Base-by-base conservation (phyloP, 208 protist genomes). In the Acanthamoeba triangularis region DNA sequence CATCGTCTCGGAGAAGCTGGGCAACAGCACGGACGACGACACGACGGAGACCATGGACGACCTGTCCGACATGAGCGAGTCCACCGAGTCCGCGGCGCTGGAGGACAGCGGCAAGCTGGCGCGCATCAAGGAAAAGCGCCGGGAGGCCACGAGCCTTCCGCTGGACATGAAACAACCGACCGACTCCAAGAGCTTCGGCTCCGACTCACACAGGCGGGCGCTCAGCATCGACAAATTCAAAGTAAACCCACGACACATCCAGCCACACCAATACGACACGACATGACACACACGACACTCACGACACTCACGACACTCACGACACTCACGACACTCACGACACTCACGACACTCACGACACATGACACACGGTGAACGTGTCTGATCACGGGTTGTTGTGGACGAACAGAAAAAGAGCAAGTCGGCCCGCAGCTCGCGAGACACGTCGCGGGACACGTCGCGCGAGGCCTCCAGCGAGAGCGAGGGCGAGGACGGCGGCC, bases 1-100 rank as follows among this genome's bases (percentile, higher is more conserved):
- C 80, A 88, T 88, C 80, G 80, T 88, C 14, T 65, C 80, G 52
- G 80, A 88, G 25, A 88, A 88, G 52, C 80, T 63, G 80, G n/a
- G n/a, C 52, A 41, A 35, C 49, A 88, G 80, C n/a, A 88, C 80
- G 16, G 80, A 88, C 11, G 80, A 88, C 3, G 80, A 88, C 80
- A 88, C 80, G 28, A 85, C 76, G 5, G 80, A 88, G 28, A 88
- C 80, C 8, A 23, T 63, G 7, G 80, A 88, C 80, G 80, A 88
- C 18, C 80, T 88, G 25, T 88, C 80, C 14, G 72, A 82, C 37
- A n/a, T 82, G 37, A 82, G 72, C 80, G 80, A 88, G 20, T 4
- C 80, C 11, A 54, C 49, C 0, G 80, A 88, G 14, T 4, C 80
- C 11, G 33, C 49, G 4, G 80, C 61, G 14, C 80, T 88, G 47